Evolutionary conservation across 352 stramenopile genomes (phyloP).

Genomic region (Phytophthora tentaculata): DNA sequence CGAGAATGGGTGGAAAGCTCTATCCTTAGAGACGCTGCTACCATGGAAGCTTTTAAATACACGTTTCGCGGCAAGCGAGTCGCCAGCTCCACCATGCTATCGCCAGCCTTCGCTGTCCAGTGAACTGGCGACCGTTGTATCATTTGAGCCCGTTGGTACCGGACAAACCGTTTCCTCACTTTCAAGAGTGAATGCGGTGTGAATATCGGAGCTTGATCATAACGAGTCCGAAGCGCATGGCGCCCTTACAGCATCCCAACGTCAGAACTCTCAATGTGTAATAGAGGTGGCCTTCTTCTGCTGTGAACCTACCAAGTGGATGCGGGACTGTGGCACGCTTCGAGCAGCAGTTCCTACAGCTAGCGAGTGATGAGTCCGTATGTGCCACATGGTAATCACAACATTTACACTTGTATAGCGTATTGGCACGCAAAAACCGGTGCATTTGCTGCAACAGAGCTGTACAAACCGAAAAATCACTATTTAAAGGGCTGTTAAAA

Average conservation of each 20-base stretch:
- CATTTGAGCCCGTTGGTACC: slow-evolving; percentile 5
- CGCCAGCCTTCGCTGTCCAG: slow-evolving; percentile 5
- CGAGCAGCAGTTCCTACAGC: slow-evolving; percentile 7
- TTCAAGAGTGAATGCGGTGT: not conserved
- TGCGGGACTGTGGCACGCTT: not conserved
- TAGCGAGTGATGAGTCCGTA: not conserved
- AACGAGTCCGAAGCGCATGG: too few species aligned
- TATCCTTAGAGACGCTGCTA: not conserved
- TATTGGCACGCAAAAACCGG: not conserved
- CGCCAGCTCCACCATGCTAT: slow-evolving; percentile 2
- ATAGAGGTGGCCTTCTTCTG: not conserved
- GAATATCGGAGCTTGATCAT: not conserved
- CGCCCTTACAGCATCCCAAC: too few species aligned
- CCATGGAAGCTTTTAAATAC: not conserved
- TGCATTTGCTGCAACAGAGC: not conserved
- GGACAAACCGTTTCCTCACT: slow-evolving; percentile 15
- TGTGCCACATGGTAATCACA: not conserved
- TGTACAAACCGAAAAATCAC: slow-evolving; percentile 4
- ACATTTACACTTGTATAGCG: slow-evolving; percentile 2
- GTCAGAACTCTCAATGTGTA: too few species aligned
- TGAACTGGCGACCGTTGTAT: slow-evolving; percentile 10
- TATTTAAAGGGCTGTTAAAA: not conserved
- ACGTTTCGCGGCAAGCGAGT: slow-evolving; percentile 19
- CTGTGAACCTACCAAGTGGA: slow-evolving; percentile 7
- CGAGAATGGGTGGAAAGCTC: slow-evolving; percentile 7